Percentiles rank a stretch among this genome's conserved stretches.
phyloP scores from a whole-genome alignment of 2,329 filamentous ascomycete genomes.

The Calonectria honghensis region DNA sequence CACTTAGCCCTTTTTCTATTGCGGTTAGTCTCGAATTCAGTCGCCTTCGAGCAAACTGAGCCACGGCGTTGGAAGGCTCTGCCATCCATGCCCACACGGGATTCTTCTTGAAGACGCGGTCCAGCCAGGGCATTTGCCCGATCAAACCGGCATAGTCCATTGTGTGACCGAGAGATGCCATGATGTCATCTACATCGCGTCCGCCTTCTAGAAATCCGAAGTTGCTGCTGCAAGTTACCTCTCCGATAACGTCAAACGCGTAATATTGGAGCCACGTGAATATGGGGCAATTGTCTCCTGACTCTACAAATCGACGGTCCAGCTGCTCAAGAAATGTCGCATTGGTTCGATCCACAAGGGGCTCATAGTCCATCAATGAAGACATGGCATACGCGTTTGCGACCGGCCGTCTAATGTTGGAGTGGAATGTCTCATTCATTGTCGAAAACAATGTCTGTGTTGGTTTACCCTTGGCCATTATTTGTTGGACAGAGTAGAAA shows the following conservation, averaged over 20 bases:
- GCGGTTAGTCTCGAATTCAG: conserved; percentile 30
- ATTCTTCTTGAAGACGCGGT: conserved; percentile 50
- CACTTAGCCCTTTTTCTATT: conserved; percentile 14
- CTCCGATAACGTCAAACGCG: conserved; percentile 47
- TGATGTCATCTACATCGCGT: conserved; percentile 42
- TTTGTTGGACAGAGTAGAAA: conserved; percentile 29
- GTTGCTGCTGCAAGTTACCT: conserved; percentile 43
- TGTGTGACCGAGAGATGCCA: conserved; percentile 38
- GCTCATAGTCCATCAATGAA: conserved; percentile 48
- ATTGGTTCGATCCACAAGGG: conserved; percentile 48
- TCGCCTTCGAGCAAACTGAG: conserved; percentile 26
- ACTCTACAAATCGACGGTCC: conserved; percentile 41
- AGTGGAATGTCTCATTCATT: conserved; percentile 45
- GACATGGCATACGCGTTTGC: conserved; percentile 48
- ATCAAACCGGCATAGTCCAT: conserved; percentile 47
- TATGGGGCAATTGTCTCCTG: conserved; percentile 41
- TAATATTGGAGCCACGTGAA: conserved; percentile 52
- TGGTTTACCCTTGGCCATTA: conserved; percentile 43
- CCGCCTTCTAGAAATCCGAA: conserved; percentile 49
- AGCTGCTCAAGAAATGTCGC: conserved; percentile 41
- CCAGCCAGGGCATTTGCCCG: conserved; percentile 49
- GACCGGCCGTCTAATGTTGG: conserved; percentile 49
- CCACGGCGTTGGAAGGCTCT: conserved; percentile 38
- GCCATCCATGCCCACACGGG: conserved; percentile 42
- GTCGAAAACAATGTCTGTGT: conserved; percentile 52